These are phyloP conservation scores for Dorcoceras hygrometricum DNA, from an alignment of 257 asterid species.

Conservation along the genomic window DNA sequence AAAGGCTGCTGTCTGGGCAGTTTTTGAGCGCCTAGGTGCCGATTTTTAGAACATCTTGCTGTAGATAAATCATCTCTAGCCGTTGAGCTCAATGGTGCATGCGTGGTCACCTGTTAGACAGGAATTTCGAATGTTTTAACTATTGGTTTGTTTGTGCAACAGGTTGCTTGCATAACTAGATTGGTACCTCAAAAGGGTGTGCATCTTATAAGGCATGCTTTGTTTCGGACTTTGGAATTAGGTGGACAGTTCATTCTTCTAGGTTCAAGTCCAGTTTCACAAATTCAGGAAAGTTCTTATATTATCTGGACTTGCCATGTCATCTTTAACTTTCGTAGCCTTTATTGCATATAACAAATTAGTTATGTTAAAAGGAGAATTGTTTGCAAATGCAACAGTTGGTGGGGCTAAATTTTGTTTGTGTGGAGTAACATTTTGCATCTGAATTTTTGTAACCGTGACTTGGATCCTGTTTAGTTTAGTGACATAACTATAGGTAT, in stretches of 20 bases:
- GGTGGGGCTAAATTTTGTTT: neutral
- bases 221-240: constrained; percentile 76
- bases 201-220: constrained; percentile 92
- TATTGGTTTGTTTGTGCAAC: constrained; percentile 23
- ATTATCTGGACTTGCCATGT: constrained; percentile 13
- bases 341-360: neutral
- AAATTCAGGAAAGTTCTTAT: constrained; percentile 65
- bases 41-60: no score
- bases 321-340: constrained; percentile 10
- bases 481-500: neutral
- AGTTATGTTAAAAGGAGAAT: neutral
- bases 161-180: constrained; percentile 97
- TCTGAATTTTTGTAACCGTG: neutral
- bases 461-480: neutral
- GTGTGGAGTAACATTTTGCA: neutral
- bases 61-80: constrained; percentile 1
- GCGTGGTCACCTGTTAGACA: constrained; percentile 14
- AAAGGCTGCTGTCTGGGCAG: no score
- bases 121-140: neutral
- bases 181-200: constrained; percentile 98
- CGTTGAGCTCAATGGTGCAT: neutral
- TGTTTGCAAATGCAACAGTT: constrained; percentile 6
- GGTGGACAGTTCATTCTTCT: constrained; percentile 98
- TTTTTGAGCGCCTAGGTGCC: no score
- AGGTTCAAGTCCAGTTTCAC: constrained; percentile 94